phyloP scores from a whole-genome alignment of 2,329 filamentous ascomycete genomes.

The Polychaeton citri region DNA sequence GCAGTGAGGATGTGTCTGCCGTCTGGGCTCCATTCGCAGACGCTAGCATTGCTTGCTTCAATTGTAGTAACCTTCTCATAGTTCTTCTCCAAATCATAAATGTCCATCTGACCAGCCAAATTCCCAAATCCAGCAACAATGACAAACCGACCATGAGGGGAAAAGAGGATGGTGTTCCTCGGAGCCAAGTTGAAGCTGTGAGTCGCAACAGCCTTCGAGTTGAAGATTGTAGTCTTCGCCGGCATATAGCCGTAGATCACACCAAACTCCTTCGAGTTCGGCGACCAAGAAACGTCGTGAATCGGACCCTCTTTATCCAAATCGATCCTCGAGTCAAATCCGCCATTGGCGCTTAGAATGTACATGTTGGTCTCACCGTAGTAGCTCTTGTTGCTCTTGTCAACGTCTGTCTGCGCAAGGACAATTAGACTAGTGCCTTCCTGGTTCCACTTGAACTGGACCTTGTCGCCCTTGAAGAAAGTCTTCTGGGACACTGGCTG shows the following conservation, averaged over 20 bases:
- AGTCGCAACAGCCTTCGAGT: constrained; percentile 66
- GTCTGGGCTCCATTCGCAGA: constrained; percentile 95
- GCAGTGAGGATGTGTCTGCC: constrained; percentile 92
- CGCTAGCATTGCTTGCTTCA: constrained; percentile 86
- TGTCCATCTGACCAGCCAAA: constrained; percentile 90
- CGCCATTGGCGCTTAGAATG: constrained; percentile 78
- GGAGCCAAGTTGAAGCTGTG: constrained; percentile 79
- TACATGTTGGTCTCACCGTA: constrained; percentile 98
- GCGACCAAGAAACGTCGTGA: constrained; percentile 96
- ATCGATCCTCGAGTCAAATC: constrained; percentile 74
- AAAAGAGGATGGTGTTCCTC: constrained; percentile 91
- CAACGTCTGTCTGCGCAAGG: constrained; percentile 91
- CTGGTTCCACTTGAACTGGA: constrained; percentile 96
- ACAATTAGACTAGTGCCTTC: constrained; percentile 84
- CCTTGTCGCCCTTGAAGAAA: constrained; percentile 98
- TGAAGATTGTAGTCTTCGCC: constrained; percentile 98
- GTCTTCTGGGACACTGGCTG: constrained; percentile 87
- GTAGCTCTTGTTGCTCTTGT: constrained; percentile 97
- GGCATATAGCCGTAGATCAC: constrained; percentile 98
- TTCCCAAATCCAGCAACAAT: constrained; percentile 95
- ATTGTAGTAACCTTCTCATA: constrained; percentile 87
- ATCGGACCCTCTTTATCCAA: constrained; percentile 92
- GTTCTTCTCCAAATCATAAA: constrained; percentile 92
- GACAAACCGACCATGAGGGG: constrained; percentile 82
- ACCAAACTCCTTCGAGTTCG: constrained; percentile 93